Base-by-base conservation (phyloP, 2,329 filamentous ascomycete species). In the Hypoxylon sp. region DNA sequence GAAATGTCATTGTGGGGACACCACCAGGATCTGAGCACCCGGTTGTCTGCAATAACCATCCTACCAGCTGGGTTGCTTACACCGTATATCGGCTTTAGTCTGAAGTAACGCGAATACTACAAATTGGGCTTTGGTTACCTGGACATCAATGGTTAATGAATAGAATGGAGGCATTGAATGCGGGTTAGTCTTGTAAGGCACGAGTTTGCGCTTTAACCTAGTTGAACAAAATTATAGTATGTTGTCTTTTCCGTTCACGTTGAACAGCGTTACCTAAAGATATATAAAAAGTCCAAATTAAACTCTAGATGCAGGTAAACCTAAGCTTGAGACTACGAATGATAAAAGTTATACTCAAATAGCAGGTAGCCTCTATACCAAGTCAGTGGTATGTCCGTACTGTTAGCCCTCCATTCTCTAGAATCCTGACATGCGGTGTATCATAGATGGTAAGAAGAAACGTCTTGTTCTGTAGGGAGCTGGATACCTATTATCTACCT, bases 41-140 rank as follows among this genome's bases (percentile, higher is more conserved):
- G 4, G 54, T 63, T 9, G 50, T 68, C 26, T 67, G 64, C 31
- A 67, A 64, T 9, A 65, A 67, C 44, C 48, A 65, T 13, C 39
- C 60, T 5, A 44, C 64, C 33, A 3, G n/a, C 19, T 70, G 67
- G 67, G 39, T 63, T 47, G 64, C 67, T 35, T 70, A 70, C 26
- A 61, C 39, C 4, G 67, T 70, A n/a, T 13, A 53, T 9, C 60
- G 46, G 9, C 13, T 60, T 35, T 10, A 17, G 17, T 42, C 42
- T 26, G n/a, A 14, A 9, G 44, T 26, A 24, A 35, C 22, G 10
- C 13, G 31, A 9, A 14, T 29, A 33, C 6, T 31, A 19, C 35
- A n/a, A 42, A 17, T 17, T 42, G 17, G 39, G 11, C 19, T 9
- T 19, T 22, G 39, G 5, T 44, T 44, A 3, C 11, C 10, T 44